phyloP scores from a whole-genome alignment of 148 eudicot genomes.

The Camellia sinensis region DNA sequence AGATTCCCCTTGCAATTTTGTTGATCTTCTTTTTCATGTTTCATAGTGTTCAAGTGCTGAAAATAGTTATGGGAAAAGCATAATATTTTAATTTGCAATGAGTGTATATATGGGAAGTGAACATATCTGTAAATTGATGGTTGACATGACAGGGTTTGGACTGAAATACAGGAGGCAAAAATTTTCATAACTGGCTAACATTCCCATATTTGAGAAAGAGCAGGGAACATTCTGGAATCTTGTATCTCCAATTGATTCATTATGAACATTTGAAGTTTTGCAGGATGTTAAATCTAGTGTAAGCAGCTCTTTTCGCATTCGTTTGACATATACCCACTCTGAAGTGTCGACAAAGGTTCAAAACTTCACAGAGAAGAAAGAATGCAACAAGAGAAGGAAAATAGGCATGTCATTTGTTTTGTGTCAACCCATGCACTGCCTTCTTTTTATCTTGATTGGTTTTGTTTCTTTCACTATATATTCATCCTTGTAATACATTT shows the following conservation, averaged over 20 bases:
- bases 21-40: neutral
- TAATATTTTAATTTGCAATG: neutral
- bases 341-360: conserved; percentile 31
- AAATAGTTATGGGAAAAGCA: neutral
- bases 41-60: conserved; percentile 7
- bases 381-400: conserved; percentile 67
- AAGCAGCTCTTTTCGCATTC: conserved; percentile 69
- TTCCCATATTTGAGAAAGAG: neutral
- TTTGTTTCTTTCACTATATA: neutral
- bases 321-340: conserved; percentile 57
- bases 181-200: neutral
- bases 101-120: no score
- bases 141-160: neutral
- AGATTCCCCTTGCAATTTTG: neutral
- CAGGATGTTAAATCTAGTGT: conserved; percentile 60
- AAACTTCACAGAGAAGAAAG: conserved; percentile 32
- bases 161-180: no score
- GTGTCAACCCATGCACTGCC: neutral
- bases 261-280: conserved; percentile 22
- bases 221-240: neutral
- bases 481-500: neutral
- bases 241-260: conserved; percentile 10
- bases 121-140: neutral
- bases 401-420: conserved; percentile 47
- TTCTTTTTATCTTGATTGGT: neutral